A percentile compares a stretch with the other conserved stretches of the same genome.
Conservation (phyloP, 331 rosid species). For the Erythrophleum ivorense region DNA sequence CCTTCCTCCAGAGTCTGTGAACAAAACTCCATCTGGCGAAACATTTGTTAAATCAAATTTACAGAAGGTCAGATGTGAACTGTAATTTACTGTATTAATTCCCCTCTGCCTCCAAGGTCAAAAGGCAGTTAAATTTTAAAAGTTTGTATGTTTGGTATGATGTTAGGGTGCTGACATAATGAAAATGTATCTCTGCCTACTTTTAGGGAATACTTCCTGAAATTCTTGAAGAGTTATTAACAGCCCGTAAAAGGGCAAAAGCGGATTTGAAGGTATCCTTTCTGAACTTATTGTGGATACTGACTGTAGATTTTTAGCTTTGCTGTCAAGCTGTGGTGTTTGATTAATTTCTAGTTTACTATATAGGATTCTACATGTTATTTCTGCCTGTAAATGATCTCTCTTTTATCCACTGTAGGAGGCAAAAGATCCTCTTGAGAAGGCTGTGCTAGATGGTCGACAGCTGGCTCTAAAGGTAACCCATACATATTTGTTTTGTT, state of each 20-base stretch:
- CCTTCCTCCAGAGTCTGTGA: conserved; percentile 80
- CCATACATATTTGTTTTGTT: conserved; percentile 15
- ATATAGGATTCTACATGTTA: conserved; percentile 24
- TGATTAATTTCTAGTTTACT: conserved; percentile 17
- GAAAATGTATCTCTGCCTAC: conserved; percentile 16
- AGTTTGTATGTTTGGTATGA: conserved; percentile 32
- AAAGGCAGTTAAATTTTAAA: conserved; percentile 19
- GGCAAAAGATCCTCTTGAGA: conserved; percentile 94
- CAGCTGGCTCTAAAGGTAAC: conserved; percentile 89
- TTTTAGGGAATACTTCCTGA: conserved; percentile 98
- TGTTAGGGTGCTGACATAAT: conserved; percentile 27
- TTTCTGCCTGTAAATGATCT: conserved; percentile 35
- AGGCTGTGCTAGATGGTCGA: conserved; percentile 96
- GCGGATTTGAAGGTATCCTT: conserved; percentile 85
- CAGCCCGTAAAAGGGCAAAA: conserved; percentile 97
- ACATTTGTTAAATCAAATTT: conserved; percentile 82
- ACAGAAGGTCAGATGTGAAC: conserved; percentile 62
- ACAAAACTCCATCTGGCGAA: conserved; percentile 97
- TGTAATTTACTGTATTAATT: conserved; percentile 4
- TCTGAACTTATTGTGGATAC: conserved; percentile 30
- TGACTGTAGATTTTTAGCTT: conserved; percentile 17
- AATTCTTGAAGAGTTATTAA: conserved; percentile 91
- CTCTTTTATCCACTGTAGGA: conserved; percentile 53
- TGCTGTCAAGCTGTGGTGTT: conserved; percentile 23
- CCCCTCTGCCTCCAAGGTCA: conserved; percentile 20